Conservation (phyloP, 2,329 filamentous ascomycete genomes). For the Arthrobotrys conoides region DNA sequence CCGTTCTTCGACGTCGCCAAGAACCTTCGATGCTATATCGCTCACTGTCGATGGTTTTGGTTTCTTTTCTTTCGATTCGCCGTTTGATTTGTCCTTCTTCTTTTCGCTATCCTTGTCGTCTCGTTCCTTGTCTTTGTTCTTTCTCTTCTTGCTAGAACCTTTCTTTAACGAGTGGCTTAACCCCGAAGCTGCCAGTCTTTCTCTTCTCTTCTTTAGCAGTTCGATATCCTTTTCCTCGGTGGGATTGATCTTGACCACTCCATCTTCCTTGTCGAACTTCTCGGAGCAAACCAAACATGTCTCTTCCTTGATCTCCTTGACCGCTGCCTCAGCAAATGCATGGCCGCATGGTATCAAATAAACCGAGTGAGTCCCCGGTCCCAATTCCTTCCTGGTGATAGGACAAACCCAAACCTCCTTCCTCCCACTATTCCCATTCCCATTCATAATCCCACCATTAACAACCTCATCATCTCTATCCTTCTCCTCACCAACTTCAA, state of each 20-base stretch:
- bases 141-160: conserved; percentile 77
- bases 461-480: conserved; percentile 59
- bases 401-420: conserved; percentile 82
- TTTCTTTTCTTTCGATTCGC: conserved; percentile 61
- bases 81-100: conserved; percentile 63
- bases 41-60: conserved; percentile 65
- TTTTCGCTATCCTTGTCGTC: conserved; percentile 63
- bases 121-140: conserved; percentile 70
- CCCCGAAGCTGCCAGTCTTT: conserved; percentile 78
- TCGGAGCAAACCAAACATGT: conserved; percentile 81
- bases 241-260: conserved; percentile 83
- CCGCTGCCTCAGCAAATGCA: conserved; percentile 87
- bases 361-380: conserved; percentile 82
- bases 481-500: conserved; percentile 70
- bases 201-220: conserved; percentile 76
- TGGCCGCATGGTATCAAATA: conserved; percentile 97
- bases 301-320: conserved; percentile 80
- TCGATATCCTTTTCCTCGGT: conserved; percentile 79
- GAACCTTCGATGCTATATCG: conserved; percentile 82
- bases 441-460: conserved; percentile 61
- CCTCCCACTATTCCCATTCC: conserved; percentile 67
- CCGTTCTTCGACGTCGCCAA: conserved; percentile 86
- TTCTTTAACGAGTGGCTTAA: conserved; percentile 92
- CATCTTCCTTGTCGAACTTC: conserved; percentile 78
- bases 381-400: conserved; percentile 87